Evolutionary conservation across 768 basidiomycete genomes (phyloP).

Genomic region (Serendipita sp.): DNA sequence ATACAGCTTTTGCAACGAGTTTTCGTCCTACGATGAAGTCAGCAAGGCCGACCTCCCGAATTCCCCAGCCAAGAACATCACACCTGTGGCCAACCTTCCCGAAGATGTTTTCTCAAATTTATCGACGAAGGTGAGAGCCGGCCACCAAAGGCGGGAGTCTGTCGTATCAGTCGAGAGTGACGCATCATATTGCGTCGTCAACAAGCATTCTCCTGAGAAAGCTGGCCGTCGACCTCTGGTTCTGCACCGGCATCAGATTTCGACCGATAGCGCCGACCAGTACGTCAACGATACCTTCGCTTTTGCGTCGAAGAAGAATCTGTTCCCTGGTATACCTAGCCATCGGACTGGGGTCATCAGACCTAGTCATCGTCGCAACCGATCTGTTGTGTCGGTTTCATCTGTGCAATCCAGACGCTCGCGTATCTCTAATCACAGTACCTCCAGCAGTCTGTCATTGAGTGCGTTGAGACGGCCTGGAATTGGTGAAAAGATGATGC

Average conservation of each 20-base stretch:
- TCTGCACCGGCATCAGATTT: not conserved
- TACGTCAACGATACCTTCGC: not conserved
- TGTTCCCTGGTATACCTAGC: not conserved
- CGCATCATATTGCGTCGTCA: slow-evolving; percentile 3
- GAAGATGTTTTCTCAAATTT: not conserved
- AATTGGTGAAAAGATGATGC: not conserved
- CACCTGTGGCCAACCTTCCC: not conserved
- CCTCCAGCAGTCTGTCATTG: not conserved
- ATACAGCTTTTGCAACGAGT: not conserved
- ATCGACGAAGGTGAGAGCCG: not conserved
- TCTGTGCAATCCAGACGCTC: not conserved
- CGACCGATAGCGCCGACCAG: not conserved
- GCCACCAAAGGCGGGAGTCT: not conserved
- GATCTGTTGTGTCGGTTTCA: not conserved
- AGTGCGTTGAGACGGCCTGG: not conserved
- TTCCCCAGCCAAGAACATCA: not conserved
- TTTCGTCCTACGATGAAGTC: slow-evolving; percentile 3
- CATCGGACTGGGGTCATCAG: not conserved
- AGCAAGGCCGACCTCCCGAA: not conserved
- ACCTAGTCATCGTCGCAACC: slow-evolving; percentile 1
- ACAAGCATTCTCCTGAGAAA: not conserved
- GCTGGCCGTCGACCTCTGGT: not conserved
- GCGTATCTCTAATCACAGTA: not conserved
- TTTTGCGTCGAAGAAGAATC: not conserved
- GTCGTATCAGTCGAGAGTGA: not conserved